Evolutionary conservation across 2,329 filamentous ascomycete species (phyloP).

Genomic region (Fusarium hainanense): DNA sequence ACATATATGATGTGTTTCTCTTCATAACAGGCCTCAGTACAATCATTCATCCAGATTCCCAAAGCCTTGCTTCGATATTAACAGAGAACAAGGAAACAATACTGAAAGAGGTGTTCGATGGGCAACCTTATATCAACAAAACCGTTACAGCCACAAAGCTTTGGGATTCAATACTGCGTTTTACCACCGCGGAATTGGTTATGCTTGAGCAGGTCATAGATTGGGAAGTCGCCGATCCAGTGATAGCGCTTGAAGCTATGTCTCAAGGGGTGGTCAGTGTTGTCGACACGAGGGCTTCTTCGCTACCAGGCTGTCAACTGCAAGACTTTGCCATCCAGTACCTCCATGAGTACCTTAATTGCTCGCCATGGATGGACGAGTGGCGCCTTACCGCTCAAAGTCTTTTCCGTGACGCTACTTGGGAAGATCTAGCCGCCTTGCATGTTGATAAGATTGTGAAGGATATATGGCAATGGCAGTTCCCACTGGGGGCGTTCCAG

Average conservation of each 20-base stretch:
- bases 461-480: fast-evolving
- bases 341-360: background rate
- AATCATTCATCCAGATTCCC: too few species aligned
- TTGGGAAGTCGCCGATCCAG: background rate
- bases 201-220: too few species aligned
- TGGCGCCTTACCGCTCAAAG: background rate
- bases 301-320: background rate
- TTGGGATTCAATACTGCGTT: too few species aligned
- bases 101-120: too few species aligned
- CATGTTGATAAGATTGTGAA: fast-evolving
- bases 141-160: too few species aligned
- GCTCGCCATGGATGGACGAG: fast-evolving
- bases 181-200: too few species aligned
- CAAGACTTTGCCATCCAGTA: background rate
- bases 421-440: fast-evolving
- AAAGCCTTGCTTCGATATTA: too few species aligned
- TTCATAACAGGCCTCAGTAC: too few species aligned
- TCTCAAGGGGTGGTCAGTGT: background rate
- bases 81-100: too few species aligned
- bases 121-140: too few species aligned
- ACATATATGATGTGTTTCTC: fast-evolving
- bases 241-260: background rate
- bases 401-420: background rate
- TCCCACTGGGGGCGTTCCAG: fast-evolving
- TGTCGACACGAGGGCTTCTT: too few species aligned